Evolutionary conservation across 2,329 filamentous ascomycete species (phyloP), one percentile per base, ranked within the genome.

Genomic region (Fusarium duplospermum): DNA sequence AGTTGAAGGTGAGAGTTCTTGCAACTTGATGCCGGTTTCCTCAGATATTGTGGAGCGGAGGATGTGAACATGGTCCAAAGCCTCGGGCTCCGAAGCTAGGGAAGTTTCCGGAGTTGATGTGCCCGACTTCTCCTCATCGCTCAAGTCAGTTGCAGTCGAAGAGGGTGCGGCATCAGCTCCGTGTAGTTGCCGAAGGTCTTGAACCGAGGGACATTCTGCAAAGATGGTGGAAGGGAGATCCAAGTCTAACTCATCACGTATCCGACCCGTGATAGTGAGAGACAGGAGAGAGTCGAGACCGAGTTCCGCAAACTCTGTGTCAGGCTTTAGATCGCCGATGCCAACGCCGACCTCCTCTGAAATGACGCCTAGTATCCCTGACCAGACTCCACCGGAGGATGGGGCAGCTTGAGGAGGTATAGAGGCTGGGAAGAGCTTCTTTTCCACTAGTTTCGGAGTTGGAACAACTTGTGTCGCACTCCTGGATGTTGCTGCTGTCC

Each of bases 311-410:
- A 90, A 82, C 72, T 89, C 87, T 1, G 87, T 86, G 1, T 87
- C 86, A 24, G 87, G 87, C 4, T 87, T 80, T 33, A 90, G 85
- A 75, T 93, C 91, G 33, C 91, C 89, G 13, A 92, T 84, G 27
- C 91, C 89, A n/a, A 93, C 89, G 66, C 91, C 91, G 88, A 93
- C 93, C 81, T 94, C 92, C 40, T 88, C 86, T n/a, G 91, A 89
- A 78, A 78, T 86, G 84, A 72, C 85, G 81, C 56, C 82, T 80
- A 68, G 40, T 29, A 75, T 74, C 2, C 63, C 47, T 20, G 69
- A 22, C 71, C 73, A 76, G 24, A 31, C 47, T 10, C 47, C 22
- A 5, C 61, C n/a, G 6, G 71, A 40, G 4, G 31, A 27, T 18
- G 60, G 40, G 74, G 75, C 8, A 18, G 36, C 7, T 20, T 50